Base-by-base conservation (phyloP, 352 stramenopile species). In the Phytophthora vignae region DNA sequence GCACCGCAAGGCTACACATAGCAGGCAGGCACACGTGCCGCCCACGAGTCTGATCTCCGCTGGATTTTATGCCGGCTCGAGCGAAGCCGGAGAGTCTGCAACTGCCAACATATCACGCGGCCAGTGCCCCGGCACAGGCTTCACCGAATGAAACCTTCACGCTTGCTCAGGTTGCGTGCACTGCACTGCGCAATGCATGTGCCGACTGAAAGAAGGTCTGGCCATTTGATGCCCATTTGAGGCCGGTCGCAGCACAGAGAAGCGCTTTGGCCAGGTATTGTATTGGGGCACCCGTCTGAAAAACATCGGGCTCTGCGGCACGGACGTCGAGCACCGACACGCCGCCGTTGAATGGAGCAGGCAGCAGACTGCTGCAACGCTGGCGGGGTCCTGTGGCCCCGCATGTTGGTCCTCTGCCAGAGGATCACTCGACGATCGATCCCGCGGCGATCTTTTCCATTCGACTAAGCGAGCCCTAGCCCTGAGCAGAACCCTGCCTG, bases 51-150 rank as follows among this genome's bases (percentile, higher is more conserved):
- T 73, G 52, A 58, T 69, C 58, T 62, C 33, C 0, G 52, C 50
- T 73, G 59, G 58, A 73, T 73, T 68, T 73, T 73, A 67, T 59
- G 66, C 66, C 50, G 58, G 58, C 58, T 59, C n/a, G 9, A 67
- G 27, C 40, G 50, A 53, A 61, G 59, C 31, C 66, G 54, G 33
- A 58, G 46, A 22, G 14, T 55, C 12, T 49, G 55, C 57, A 71
- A 55, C 56, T 61, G 52, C 22, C 36, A 42, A 36, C 38, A 60
- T 67, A 60, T 55, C 56, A 55, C 57, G 36, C 27, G 19, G 15
- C 14, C 17, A 17, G 36, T 17, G 31, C 55, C 25, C 44, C 25
- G 22, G 65, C 60, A 46, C 38, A 40, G 40, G 50, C 62, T 49
- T 48, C 38, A 49, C 27, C 8, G 14, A 22, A 14, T 22, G 17